Percentiles rank a stretch among this genome's conserved stretches.
These are phyloP conservation scores for Candida andamanensis DNA, from an alignment of 805 yeast genomes.

Conservation along the genomic window DNA sequence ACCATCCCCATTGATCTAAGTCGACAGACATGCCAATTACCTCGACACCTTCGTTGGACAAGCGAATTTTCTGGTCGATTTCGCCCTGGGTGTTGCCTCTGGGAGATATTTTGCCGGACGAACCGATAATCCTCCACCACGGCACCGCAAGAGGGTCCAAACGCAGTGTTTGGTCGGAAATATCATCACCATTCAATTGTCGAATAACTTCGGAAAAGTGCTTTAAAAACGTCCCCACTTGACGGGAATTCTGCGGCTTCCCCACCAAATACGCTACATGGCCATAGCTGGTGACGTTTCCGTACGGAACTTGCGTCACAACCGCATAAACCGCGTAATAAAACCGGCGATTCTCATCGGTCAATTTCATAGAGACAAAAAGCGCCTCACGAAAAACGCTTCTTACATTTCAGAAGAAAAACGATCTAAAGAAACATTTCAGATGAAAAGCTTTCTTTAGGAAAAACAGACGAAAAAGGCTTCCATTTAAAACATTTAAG, in stretches of 20 bases:
- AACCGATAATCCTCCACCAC: constrained; percentile 75
- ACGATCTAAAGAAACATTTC: too few species aligned
- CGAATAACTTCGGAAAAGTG: constrained; percentile 24
- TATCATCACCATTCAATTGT: constrained; percentile 17
- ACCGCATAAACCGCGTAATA: constrained; percentile 56
- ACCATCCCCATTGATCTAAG: constrained; percentile 59
- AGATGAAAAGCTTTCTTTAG: too few species aligned
- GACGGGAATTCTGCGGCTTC: constrained; percentile 64
- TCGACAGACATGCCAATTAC: constrained; percentile 33
- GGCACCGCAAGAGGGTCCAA: constrained; percentile 42
- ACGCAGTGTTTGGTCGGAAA: constrained; percentile 5
- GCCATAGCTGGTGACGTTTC: constrained; percentile 67
- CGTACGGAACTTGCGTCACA: constrained; percentile 52
- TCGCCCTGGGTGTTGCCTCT: constrained; percentile 41
- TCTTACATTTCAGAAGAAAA: too few species aligned
- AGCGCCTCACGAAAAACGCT: too few species aligned
- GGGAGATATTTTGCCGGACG: constrained; percentile 60
- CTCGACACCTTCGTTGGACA: constrained; percentile 45
- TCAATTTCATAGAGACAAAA: constrained; percentile 22
- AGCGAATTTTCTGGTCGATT: constrained; percentile 38
- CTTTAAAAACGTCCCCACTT: constrained; percentile 69
- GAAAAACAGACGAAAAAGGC: too few species aligned
- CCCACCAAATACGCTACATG: constrained; percentile 64
- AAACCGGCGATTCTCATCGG: constrained; percentile 51
- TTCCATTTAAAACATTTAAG: too few species aligned